Base-by-base conservation (phyloP, 345 rosid genomes). In the Acer yangbiense region DNA sequence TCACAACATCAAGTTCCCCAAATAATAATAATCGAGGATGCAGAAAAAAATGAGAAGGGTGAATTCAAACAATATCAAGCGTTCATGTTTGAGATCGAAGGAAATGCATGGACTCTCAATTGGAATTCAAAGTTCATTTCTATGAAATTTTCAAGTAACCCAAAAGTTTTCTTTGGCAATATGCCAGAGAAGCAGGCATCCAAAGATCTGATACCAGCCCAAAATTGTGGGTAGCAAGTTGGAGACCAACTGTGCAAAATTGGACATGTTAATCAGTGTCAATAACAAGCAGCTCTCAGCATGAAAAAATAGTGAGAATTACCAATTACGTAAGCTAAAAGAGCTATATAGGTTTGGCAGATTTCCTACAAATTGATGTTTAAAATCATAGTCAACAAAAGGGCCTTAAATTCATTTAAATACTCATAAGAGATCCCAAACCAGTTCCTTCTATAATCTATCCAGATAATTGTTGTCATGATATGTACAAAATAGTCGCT, bases 311-410 rank as follows among this genome's bases (percentile, higher is more conserved):
- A 1, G 10, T n/a, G 57, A 46, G 61, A 63, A 23, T 52, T 29
- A 35, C 39, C 39, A 35, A 35, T 35, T 3, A 62, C 10, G 57
- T 7, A 74, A 57, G 61, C 32, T 7, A 43, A 14, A 44, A 23
- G 23, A 25, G 23, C 58, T 21, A 9, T 12, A 9, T n/a, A 3
- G 13, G 41, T 20, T 73, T 71, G 16, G 9, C 58, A 44, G n/a
- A 23, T 23, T 41, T 62, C 3, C 60, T 9, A 46, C 61, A 46
- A 72, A 44, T 4, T 43, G 68, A 27, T 46, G 18, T 17, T 2
- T 63, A 74, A 74, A 54, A 18, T 16, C 44, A 52, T 27, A 2
- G 21, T 16, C 74, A 54, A 71, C 74, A 54, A 71, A 18, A 21
- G 75, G 21, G 50, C 18, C 25, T 18, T 25, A 63, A 48, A 25